Conservation (phyloP, 2,329 filamentous ascomycete species). For the Venturia asperata region DNA sequence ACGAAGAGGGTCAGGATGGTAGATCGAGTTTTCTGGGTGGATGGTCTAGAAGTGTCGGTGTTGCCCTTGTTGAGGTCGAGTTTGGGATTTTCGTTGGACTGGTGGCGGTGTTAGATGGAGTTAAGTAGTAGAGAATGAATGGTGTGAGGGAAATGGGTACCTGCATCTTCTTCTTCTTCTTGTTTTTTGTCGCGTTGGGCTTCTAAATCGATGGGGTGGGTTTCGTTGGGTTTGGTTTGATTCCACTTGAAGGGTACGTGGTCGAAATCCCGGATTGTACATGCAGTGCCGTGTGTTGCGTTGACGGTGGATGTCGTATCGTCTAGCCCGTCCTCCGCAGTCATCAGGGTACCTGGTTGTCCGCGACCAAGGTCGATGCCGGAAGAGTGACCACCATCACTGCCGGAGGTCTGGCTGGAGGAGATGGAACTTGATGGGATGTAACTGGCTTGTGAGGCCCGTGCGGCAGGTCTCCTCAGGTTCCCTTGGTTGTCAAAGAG, state of each 20-base stretch:
- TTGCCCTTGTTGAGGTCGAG: no score
- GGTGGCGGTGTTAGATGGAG: not conserved
- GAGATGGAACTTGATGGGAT: not conserved
- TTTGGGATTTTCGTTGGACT: not conserved
- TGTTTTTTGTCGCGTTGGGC: not conserved
- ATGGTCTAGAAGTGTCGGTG: not conserved
- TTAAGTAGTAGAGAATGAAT: not conserved
- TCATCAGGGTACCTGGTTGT: not conserved
- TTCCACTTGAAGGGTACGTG: not conserved
- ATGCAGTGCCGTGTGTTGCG: not conserved
- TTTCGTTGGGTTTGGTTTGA: not conserved
- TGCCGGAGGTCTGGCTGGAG: not conserved
- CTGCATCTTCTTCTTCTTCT: not conserved
- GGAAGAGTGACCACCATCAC: not conserved
- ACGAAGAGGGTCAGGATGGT: not conserved
- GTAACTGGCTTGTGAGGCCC: not conserved
- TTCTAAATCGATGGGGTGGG: not conserved
- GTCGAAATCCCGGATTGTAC: not conserved
- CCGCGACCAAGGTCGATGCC: not conserved
- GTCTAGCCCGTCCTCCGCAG: not conserved
- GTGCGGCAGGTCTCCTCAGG: not conserved
- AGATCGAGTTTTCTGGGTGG: not conserved
- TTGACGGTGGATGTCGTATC: not conserved
- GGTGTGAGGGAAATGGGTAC: not conserved
- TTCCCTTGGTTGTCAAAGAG: not conserved